A percentile compares a stretch with the other conserved stretches of the same genome.
These are phyloP conservation scores for Raphanus sativus DNA, from an alignment of 345 rosid species.

Conservation along the genomic window DNA sequence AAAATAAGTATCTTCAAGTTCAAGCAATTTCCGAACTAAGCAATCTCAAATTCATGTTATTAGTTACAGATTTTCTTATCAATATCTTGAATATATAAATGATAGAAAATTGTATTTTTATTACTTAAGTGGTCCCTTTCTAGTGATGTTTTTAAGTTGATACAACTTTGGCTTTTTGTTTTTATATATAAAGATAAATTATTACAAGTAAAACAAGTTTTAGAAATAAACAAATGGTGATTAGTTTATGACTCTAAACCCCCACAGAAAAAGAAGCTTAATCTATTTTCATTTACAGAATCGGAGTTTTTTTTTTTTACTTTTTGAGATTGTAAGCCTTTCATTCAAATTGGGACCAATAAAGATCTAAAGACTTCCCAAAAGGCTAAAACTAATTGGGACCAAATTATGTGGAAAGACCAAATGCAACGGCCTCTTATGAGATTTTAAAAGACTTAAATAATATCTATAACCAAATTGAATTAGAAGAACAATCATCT, in stretches of 20 bases:
- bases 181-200: not conserved
- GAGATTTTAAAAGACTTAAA: not conserved
- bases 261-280: not conserved
- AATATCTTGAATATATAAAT: not conserved
- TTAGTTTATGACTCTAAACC: not conserved
- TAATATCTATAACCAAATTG: not conserved
- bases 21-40: conserved; percentile 20
- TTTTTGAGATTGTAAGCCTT: conserved; percentile 18
- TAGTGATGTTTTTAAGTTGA: not conserved
- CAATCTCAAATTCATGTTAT: conserved; percentile 22
- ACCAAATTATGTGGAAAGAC: not conserved
- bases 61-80: not conserved
- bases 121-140: not conserved
- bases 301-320: not conserved
- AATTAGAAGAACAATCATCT: not conserved
- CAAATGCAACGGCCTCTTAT: not conserved
- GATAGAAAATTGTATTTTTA: not conserved
- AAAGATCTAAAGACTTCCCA: conserved; percentile 4
- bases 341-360: conserved; percentile 2
- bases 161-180: not conserved
- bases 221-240: not conserved
- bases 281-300: conserved; percentile 7
- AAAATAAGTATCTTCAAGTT: conserved; percentile 14
- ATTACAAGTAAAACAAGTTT: not conserved
- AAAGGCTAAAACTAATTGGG: conserved; percentile 5